A percentile compares a stretch with the other conserved stretches of the same genome.
Evolutionary conservation across 179 eudicot species (phyloP).

Genomic region (Beta macrorhiza): DNA sequence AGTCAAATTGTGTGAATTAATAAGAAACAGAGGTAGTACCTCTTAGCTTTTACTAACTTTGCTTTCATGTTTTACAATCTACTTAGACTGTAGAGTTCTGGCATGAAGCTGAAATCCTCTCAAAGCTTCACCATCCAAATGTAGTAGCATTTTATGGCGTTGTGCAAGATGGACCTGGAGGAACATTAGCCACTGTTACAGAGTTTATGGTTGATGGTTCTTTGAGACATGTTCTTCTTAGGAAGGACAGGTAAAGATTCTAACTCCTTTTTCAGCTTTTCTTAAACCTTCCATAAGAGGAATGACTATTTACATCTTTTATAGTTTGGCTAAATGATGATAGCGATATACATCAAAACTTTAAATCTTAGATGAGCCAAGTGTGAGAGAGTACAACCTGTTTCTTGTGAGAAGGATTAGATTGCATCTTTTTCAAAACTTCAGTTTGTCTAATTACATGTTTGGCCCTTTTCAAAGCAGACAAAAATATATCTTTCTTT

Average conservation of each 20-base stretch:
- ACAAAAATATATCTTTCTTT: not conserved
- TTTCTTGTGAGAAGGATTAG: not conserved
- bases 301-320: not conserved
- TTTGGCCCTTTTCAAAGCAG: not conserved
- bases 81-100: constrained; percentile 46
- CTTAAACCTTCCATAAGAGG: not conserved
- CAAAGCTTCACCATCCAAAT: constrained; percentile 56
- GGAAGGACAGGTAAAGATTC: constrained; percentile 43
- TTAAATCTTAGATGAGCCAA: not conserved
- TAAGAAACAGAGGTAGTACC: not conserved
- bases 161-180: constrained; percentile 54
- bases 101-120: constrained; percentile 55
- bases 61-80: not conserved
- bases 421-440: not conserved
- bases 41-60: constrained; percentile 11
- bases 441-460: not conserved
- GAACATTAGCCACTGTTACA: constrained; percentile 47
- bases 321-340: not conserved
- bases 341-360: not conserved
- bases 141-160: constrained; percentile 57
- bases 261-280: not conserved
- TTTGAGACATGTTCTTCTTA: constrained; percentile 46
- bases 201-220: constrained; percentile 56
- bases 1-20: too few relatives aligned
- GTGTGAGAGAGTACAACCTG: not conserved